phyloP scores from a whole-genome alignment of 805 yeast species.

The Kazachstania taianensis region DNA sequence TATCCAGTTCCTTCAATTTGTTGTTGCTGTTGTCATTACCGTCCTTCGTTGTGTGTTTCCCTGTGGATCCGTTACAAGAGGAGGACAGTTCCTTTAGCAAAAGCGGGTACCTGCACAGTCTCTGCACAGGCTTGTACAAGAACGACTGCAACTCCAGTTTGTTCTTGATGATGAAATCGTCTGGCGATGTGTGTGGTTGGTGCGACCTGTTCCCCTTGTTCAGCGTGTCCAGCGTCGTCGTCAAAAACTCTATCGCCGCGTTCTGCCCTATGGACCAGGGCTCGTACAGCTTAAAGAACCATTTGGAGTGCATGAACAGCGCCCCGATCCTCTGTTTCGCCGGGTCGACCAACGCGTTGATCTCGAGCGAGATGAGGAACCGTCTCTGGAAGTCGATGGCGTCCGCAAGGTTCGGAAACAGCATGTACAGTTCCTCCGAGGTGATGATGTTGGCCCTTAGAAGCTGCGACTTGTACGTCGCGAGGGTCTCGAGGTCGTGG shows the following conservation, averaged over 20 bases:
- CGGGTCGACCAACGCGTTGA: slow-evolving; percentile 66
- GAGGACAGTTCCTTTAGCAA: slow-evolving; percentile 61
- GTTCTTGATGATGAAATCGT: slow-evolving; percentile 64
- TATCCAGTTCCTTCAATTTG: slow-evolving; percentile 45
- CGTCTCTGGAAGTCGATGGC: slow-evolving; percentile 89
- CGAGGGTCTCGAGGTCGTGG: slow-evolving; percentile 73
- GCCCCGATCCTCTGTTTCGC: slow-evolving; percentile 82
- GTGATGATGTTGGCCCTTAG: slow-evolving; percentile 56
- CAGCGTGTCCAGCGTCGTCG: slow-evolving; percentile 31
- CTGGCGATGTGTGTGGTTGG: too few species aligned
- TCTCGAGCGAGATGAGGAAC: slow-evolving; percentile 78
- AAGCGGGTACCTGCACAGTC: slow-evolving; percentile 91
- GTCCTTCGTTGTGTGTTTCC: neutral
- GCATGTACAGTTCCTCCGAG: slow-evolving; percentile 65
- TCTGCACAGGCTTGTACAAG: slow-evolving; percentile 87
- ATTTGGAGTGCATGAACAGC: slow-evolving; percentile 73
- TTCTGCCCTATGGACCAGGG: slow-evolving; percentile 91
- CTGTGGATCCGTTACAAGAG: too few species aligned
- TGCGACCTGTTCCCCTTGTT: too few species aligned
- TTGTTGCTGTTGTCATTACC: slow-evolving; percentile 1
- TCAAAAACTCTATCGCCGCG: slow-evolving; percentile 74
- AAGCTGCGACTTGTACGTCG: slow-evolving; percentile 58
- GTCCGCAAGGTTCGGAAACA: slow-evolving; percentile 77
- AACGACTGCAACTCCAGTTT: slow-evolving; percentile 84
- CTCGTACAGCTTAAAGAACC: slow-evolving; percentile 80